Evolutionary conservation across 805 yeast genomes (phyloP).

Genomic region (Kodamaea leandrae): DNA sequence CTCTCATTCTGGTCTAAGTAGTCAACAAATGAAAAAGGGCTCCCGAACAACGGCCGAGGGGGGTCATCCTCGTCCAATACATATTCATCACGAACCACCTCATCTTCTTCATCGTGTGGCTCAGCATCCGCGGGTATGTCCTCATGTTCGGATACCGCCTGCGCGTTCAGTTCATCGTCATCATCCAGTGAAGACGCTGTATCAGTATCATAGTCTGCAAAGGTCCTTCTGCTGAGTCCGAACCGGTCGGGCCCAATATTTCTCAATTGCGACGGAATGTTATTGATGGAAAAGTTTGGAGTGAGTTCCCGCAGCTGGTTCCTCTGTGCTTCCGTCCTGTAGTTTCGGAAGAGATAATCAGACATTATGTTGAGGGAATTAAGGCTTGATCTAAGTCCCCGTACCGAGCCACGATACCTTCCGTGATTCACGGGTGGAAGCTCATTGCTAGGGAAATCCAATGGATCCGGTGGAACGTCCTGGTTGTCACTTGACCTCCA

Average conservation of each 20-base stretch:
- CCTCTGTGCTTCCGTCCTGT: neutral
- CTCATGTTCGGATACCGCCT: neutral
- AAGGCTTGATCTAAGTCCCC: conserved; percentile 12
- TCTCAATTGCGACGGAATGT: conserved; percentile 10
- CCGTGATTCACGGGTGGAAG: conserved; percentile 5
- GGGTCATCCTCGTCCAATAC: conserved; percentile 3
- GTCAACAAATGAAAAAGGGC: neutral
- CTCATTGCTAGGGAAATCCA: conserved; percentile 9
- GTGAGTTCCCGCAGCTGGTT: neutral
- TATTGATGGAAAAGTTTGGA: conserved; percentile 7
- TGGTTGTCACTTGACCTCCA: neutral
- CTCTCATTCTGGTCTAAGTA: neutral
- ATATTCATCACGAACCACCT: conserved; percentile 8
- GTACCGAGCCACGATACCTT: conserved; percentile 6
- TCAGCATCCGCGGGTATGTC: neutral
- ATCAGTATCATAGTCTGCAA: conserved; percentile 7
- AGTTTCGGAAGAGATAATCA: conserved; percentile 13
- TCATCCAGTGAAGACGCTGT: conserved; percentile 6
- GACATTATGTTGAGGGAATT: conserved; percentile 14
- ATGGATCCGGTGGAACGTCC: neutral
- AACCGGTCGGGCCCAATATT: conserved; percentile 6
- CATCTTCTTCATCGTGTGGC: conserved; percentile 1
- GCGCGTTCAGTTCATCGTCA: conserved; percentile 10
- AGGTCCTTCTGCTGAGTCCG: neutral
- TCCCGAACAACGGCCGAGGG: neutral